Base-by-base conservation (phyloP, 768 basidiomycete genomes). In the Clitopilus hobsonii region DNA sequence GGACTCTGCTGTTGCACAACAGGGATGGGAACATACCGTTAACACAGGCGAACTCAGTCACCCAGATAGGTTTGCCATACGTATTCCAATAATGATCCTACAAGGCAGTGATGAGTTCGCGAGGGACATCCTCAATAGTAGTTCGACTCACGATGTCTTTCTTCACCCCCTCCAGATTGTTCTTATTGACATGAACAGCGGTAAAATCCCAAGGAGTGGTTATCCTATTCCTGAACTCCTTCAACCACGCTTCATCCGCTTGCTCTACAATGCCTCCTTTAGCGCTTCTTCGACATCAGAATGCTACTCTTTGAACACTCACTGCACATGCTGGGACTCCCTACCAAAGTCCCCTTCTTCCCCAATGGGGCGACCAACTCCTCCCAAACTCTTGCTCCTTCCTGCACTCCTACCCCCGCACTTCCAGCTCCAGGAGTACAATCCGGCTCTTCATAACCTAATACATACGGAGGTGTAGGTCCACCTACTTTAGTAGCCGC, bases 241-340 rank as follows among this genome's bases (percentile, higher is more conserved):
- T 61, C 54, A 79, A 69, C 77, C 77, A 79, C 18, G 75, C 76
- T 60, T 79, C 76, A 28, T 76, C 77, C 7, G 69, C 69, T 65
- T 79, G 77, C 61, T 79, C 77, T 79, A 56, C 6, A 49, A 32
- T 23, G n/a, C 16, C 7, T 25, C 18, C 16, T 10, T 13, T 22
- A 22, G 28, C 11, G 32, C 20, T 5, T 11, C 24, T 25, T n/a
- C n/a, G n/a, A n/a, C n/a, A n/a, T n/a, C n/a, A n/a, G n/a, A n/a
- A n/a, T n/a, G n/a, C n/a, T n/a, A n/a, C n/a, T n/a, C n/a, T n/a
- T n/a, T n/a, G n/a, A n/a, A 53, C 25, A 71, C 76, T 54, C 59
- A 79, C 77, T 78, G 61, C 77, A 79, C 77, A 78, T 78, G 16
- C 74, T 74, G 8, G 77, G 77, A 58, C 76, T 77, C 11, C 71